Percentiles rank a stretch among this genome's conserved stretches.
phyloP scores from a whole-genome alignment of 2,329 filamentous ascomycete species.

The Microcyclospora pomicola region DNA sequence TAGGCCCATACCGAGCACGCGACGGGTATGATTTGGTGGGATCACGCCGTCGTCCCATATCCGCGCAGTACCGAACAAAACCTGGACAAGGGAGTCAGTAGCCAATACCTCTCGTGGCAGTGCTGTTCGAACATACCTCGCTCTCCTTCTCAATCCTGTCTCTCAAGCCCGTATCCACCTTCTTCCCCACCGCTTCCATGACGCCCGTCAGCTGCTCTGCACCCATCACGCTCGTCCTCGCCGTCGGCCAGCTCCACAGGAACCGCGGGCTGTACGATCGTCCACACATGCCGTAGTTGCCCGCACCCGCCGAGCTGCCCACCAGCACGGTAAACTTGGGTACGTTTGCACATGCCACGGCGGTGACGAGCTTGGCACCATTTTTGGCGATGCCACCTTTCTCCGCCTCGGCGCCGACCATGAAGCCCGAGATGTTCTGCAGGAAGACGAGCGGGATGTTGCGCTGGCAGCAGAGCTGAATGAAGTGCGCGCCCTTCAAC shows the following conservation, averaged over 20 bases:
- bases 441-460: constrained; percentile 83
- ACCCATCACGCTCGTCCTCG: constrained; percentile 94
- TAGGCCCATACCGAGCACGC: constrained; percentile 35
- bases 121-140: constrained; percentile 30
- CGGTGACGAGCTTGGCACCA: constrained; percentile 90
- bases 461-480: constrained; percentile 84
- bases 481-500: constrained; percentile 91
- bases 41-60: constrained; percentile 59
- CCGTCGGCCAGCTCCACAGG: constrained; percentile 95
- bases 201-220: constrained; percentile 80
- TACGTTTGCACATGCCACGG: constrained; percentile 83
- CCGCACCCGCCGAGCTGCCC: constrained; percentile 83
- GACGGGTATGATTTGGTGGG: constrained; percentile 34
- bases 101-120: too few species aligned
- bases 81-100: constrained; percentile 19
- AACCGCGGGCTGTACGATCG: constrained; percentile 84
- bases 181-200: constrained; percentile 86
- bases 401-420: constrained; percentile 89
- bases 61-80: constrained; percentile 73
- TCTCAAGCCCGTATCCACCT: constrained; percentile 65
- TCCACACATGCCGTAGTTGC: constrained; percentile 97
- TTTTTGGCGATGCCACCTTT: constrained; percentile 95
- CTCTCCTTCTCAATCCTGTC: constrained; percentile 80
- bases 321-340: constrained; percentile 96
- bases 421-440: constrained; percentile 96